Evolutionary conservation across 768 basidiomycete species (phyloP).

Genomic region (Pholiota conissans): DNA sequence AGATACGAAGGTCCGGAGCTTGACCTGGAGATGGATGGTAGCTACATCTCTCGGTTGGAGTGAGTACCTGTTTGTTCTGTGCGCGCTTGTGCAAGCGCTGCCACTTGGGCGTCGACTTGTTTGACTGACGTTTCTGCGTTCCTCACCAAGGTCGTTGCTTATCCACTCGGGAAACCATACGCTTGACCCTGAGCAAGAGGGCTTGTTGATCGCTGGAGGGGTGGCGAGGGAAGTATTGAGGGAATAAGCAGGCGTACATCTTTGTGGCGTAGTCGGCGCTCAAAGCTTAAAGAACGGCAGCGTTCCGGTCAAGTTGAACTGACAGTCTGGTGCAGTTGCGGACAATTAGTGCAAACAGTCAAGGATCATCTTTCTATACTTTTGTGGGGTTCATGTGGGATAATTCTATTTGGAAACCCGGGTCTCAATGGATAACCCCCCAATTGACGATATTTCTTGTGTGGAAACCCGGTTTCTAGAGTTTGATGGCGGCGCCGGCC

Average conservation of each 20-base stretch:
- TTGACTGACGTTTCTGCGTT: not conserved
- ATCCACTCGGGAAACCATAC: conserved; percentile 13
- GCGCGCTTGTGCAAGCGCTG: not conserved
- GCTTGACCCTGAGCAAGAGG: conserved; percentile 27
- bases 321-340: no score
- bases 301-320: no score
- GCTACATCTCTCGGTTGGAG: conserved; percentile 50
- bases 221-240: conserved; percentile 31
- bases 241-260: conserved; percentile 23
- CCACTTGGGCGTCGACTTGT: not conserved
- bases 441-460: no score
- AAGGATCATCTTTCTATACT: no score
- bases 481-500: no score
- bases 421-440: no score
- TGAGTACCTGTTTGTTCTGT: conserved; percentile 22
- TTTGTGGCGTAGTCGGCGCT: no score
- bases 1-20: conserved; percentile 48
- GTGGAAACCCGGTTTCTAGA: no score
- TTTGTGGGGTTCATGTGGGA: no score
- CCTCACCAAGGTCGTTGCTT: conserved; percentile 17
- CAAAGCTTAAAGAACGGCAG: no score
- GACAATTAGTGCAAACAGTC: no score
- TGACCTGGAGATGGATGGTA: conserved; percentile 44
- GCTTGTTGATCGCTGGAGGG: conserved; percentile 26
- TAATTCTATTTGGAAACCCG: no score